Base-by-base conservation (phyloP, 495 filamentous ascomycete genomes). In the Penicillium nucicola region DNA sequence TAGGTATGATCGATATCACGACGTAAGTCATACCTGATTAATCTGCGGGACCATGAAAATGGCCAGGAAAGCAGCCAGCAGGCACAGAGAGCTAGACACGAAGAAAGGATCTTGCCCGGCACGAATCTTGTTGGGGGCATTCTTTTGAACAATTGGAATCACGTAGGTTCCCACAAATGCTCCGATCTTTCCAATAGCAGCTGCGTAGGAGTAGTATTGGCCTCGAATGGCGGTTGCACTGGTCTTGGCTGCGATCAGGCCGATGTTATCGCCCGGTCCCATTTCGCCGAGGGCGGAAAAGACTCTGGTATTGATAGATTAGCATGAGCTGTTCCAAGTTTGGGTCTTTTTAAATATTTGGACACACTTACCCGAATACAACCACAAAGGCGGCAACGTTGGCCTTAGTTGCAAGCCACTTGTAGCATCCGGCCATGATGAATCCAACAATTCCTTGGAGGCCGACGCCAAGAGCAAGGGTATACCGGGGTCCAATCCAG, bases 241-340 rank as follows among this genome's bases (percentile, higher is more conserved):
- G 13, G 88, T 92, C 71, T 95, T 96, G 44, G 88, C 87, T 0
- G 91, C 90, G 17, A 91, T 68, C 1, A 96, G 80, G 5, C 91
- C 90, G 57, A 96, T 95, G 66, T 96, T 96, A 69, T 97, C 85
- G 22, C 91, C 92, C 0, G 92, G 90, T 0, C 91, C 92, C 35
- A 92, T 61, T 66, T 96, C 91, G 19, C 91, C 92, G 8, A 96
- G 79, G 0, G 84, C 81, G 3, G 88, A 75, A 75, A 97, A 96
- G 57, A 97, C 81, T 33, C 90, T 85, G 45, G 22, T 23, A 3
- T 11, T 9, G 4, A 37, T 45, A 3, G 32, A 23, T 42, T 35
- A 45, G 36, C 22, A 44, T 40, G 23, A 14, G 32, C 37, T 44
- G 25, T 46, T 25, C 17, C 14, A 28, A 17, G 12, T 6, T 17